Evolutionary conservation across 768 basidiomycete genomes (phyloP).

Genomic region (Suillus placidus): DNA sequence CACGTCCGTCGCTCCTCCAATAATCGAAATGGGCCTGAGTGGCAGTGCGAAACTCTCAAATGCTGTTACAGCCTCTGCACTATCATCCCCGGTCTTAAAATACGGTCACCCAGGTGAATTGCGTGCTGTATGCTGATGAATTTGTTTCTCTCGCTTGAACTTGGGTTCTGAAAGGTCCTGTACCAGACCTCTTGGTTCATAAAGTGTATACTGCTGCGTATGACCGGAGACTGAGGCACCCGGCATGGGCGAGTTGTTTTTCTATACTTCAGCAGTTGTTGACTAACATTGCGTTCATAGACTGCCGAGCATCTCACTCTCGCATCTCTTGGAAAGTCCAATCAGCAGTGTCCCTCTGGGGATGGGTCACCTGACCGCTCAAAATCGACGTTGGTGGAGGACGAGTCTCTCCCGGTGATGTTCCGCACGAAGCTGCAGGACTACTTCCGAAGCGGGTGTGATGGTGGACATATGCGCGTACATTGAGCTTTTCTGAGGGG

Average conservation of each 20-base stretch:
- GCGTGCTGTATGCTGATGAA: background rate
- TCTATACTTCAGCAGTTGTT: background rate
- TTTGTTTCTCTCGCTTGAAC: constrained; percentile 8
- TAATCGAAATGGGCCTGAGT: constrained; percentile 48
- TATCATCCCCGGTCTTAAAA: constrained; percentile 54
- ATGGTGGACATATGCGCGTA: constrained; percentile 93
- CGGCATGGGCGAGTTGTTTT: constrained; percentile 75
- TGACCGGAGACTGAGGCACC: constrained; percentile 87
- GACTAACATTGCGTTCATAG: constrained; percentile 40
- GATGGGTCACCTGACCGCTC: constrained; percentile 62
- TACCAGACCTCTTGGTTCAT: constrained; percentile 76
- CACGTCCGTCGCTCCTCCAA: constrained; percentile 29
- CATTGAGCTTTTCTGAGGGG: background rate
- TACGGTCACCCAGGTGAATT: constrained; percentile 80
- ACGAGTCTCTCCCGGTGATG: constrained; percentile 67
- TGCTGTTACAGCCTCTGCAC: constrained; percentile 22
- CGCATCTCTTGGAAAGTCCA: constrained; percentile 64
- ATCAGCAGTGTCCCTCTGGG: constrained; percentile 34
- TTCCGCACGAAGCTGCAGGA: constrained; percentile 88
- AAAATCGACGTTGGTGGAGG: constrained; percentile 83
- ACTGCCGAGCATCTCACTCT: constrained; percentile 94
- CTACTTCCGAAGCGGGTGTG: constrained; percentile 92
- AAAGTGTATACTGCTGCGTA: constrained; percentile 89
- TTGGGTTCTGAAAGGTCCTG: constrained; percentile 63
- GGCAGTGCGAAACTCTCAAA: constrained; percentile 48